A percentile compares a stretch with the other conserved stretches of the same genome.
Evolutionary conservation across 139 green algal genomes (phyloP).

Genomic region (Picochlorum sp.): DNA sequence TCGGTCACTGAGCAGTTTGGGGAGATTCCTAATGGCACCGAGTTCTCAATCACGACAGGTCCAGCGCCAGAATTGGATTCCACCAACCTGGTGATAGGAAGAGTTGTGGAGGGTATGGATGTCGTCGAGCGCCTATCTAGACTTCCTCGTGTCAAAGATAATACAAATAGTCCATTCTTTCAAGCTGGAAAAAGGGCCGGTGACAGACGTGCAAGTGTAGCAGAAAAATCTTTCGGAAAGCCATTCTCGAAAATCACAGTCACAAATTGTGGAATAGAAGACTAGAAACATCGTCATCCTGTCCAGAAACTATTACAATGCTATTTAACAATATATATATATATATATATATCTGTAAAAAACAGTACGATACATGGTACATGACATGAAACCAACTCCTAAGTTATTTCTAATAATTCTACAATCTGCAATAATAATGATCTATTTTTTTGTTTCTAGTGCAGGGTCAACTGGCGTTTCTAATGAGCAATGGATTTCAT

Average conservation of each 20-base stretch:
- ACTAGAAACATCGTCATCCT: not conserved
- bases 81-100: constrained; percentile 43
- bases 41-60: constrained; percentile 38
- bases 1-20: constrained; percentile 32
- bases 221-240: constrained; percentile 35
- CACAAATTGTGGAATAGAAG: constrained; percentile 11
- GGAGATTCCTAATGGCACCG: constrained; percentile 37
- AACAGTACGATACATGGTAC: too few relatives aligned
- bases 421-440: too few relatives aligned
- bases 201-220: constrained; percentile 43
- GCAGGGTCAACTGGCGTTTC: too few relatives aligned
- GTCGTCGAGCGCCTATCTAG: constrained; percentile 22
- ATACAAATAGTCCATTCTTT: constrained; percentile 33
- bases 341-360: too few relatives aligned
- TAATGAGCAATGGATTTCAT: too few relatives aligned
- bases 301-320: not conserved
- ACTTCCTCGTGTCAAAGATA: constrained; percentile 41
- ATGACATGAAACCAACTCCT: too few relatives aligned
- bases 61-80: constrained; percentile 29
- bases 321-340: not conserved
- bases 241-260: constrained; percentile 39
- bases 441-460: too few relatives aligned
- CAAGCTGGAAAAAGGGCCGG: constrained; percentile 35
- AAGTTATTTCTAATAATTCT: too few relatives aligned
- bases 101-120: constrained; percentile 38